Conservation (phyloP, 75 land plant genomes). For the Pinus tabuliformis region DNA sequence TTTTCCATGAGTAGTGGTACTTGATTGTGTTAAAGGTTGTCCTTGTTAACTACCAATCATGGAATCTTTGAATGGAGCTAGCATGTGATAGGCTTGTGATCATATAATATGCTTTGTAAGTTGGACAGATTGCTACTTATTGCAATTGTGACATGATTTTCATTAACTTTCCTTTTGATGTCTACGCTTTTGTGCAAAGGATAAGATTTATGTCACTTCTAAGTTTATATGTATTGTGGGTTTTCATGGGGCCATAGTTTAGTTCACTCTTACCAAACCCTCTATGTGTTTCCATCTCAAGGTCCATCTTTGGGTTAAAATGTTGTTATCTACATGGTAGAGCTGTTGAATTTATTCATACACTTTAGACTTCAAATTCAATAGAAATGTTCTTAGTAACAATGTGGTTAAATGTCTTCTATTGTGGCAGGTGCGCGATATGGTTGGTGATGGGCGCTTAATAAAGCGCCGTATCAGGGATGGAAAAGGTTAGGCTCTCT, state of each 20-base stretch:
- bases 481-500: constrained; percentile 66
- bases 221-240: too few species aligned
- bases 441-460: constrained; percentile 94
- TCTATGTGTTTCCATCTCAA: neutral
- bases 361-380: neutral
- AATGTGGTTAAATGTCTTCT: neutral
- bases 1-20: too few species aligned
- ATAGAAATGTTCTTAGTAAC: neutral
- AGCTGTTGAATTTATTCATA: neutral
- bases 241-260: neutral
- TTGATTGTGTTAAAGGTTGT: too few species aligned
- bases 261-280: neutral
- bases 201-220: too few species aligned
- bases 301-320: neutral
- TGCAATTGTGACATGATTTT: too few species aligned
- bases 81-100: too few species aligned
- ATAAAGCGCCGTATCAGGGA: constrained; percentile 89
- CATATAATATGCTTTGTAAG: too few species aligned
- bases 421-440: constrained; percentile 78
- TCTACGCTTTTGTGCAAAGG: too few species aligned
- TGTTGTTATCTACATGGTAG: neutral
- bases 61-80: too few species aligned
- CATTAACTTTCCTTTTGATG: too few species aligned
- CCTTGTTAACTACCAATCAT: too few species aligned
- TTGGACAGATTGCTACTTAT: too few species aligned